Conservation (phyloP, 257 asterid genomes). For the Cruciata laevipes region DNA sequence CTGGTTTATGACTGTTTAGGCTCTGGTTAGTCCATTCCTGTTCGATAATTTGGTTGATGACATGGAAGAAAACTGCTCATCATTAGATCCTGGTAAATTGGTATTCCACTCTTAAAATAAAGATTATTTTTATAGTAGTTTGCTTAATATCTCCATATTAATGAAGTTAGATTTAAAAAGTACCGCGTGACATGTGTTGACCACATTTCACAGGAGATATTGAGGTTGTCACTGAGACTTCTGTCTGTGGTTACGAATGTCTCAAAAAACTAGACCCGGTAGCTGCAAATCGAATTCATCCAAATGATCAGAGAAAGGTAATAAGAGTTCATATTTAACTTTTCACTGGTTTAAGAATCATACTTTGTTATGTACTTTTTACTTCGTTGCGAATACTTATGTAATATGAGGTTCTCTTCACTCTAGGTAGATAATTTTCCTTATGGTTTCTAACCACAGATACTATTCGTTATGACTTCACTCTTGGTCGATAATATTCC, state of each 20-base stretch:
- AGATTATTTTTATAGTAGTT: background rate
- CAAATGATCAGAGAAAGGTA: conserved; percentile 89
- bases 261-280: conserved; percentile 74
- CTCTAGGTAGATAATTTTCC: background rate
- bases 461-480: background rate
- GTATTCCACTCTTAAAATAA: background rate
- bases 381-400: background rate
- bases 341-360: background rate
- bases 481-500: background rate
- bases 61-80: conserved; percentile 36
- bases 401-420: background rate
- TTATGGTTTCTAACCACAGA: background rate
- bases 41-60: conserved; percentile 58
- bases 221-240: conserved; percentile 32
- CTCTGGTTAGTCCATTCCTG: conserved; percentile 85
- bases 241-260: conserved; percentile 33
- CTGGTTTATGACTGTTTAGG: conserved; percentile 33
- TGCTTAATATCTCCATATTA: background rate
- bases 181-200: conserved; percentile 6
- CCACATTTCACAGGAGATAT: conserved; percentile 39
- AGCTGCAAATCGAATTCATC: conserved; percentile 85
- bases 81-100: conserved; percentile 43
- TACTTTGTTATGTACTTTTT: background rate
- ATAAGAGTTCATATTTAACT: conserved; percentile 5
- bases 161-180: background rate